Evolutionary conservation across 495 filamentous ascomycete species (phyloP), one percentile per base, ranked within the genome.

Genomic region (Xylaria curta): DNA sequence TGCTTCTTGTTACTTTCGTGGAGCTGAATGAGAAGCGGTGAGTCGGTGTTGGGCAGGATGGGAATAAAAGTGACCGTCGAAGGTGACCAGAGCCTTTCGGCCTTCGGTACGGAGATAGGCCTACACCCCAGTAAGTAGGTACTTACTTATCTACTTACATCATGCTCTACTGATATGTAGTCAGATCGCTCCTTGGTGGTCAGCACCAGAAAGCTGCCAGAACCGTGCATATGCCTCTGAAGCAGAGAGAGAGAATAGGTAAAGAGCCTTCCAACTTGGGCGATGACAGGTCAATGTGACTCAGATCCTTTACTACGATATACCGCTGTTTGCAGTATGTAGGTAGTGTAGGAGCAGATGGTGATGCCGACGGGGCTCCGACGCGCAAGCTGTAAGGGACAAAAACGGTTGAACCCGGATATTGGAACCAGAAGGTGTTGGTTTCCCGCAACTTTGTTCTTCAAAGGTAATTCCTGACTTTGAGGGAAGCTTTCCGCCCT

Each of bases 181-280:
- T 67, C 49, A 67, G 49, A 53, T 53, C 28, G 63, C 40, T 63
- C 38, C 9, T 63, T 66, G 63, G 63, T 66, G 63, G 63, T 66
- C 63, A 66, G 63, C 63, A 40, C 26, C 31, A 31, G 19, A 46
- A 53, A 53, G 13, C 63, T 66, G 31, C 24, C 24, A 19, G 46
- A 53, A 53, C 28, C 46, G 28, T 66, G 42, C 63, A 66, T 66
- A 38, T 46, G 26, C 13, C 63, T 15, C 63, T 46, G 24, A 53
- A 15, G 46, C 31, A 66, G 10, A 31, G 42, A 47, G 8, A 12
- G 9, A 31, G 40, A 51, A 53, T 33, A 36, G 44, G 63, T 51
- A 53, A 53, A 9, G 63, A 28, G 58, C 42, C 15, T 66, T 8
- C 26, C 63, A 31, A 64, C 40, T 28, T 47, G 12, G 28, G 58